phyloP scores from a whole-genome alignment of 352 stramenopile genomes.

The Pythium guiyangense region DNA sequence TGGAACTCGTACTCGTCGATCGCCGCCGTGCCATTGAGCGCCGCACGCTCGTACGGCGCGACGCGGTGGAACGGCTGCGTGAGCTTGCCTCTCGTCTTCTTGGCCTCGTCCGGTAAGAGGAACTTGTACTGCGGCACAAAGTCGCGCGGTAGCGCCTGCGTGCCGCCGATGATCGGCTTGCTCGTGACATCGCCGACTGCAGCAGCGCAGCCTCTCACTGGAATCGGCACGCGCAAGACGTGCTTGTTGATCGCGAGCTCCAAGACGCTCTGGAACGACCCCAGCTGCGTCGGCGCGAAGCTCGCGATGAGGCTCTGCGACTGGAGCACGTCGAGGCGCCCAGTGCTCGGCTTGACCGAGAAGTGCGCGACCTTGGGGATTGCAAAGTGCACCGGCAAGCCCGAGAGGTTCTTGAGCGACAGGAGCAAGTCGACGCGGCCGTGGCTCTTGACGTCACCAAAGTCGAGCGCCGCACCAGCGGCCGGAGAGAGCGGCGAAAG shows the following conservation, averaged over 20 bases:
- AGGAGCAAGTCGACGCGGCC: slow-evolving; percentile 83
- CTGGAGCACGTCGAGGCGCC: slow-evolving; percentile 80
- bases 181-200: slow-evolving; percentile 30
- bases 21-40: slow-evolving; percentile 59
- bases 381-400: slow-evolving; percentile 55
- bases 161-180: slow-evolving; percentile 46
- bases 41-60: slow-evolving; percentile 55
- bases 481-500: slow-evolving; percentile 23
- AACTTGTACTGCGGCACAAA: slow-evolving; percentile 91
- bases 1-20: slow-evolving; percentile 82
- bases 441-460: slow-evolving; percentile 79
- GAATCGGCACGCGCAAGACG: slow-evolving; percentile 48
- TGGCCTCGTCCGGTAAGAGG: slow-evolving; percentile 69
- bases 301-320: slow-evolving; percentile 87
- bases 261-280: slow-evolving; percentile 53
- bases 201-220: slow-evolving; percentile 61
- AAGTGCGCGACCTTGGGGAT: slow-evolving; percentile 81
- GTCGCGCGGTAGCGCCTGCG: slow-evolving; percentile 68
- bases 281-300: slow-evolving; percentile 86
- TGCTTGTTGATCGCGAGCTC: slow-evolving; percentile 42
- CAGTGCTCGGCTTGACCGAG: slow-evolving; percentile 43
- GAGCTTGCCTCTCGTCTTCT: slow-evolving; percentile 48
- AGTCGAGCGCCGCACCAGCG: slow-evolving; percentile 36
- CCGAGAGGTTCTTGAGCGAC: slow-evolving; percentile 76
- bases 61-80: slow-evolving; percentile 49